These are phyloP conservation scores for Exophiala oligosperma DNA, from an alignment of 2,329 filamentous ascomycete species.

Conservation along the genomic window DNA sequence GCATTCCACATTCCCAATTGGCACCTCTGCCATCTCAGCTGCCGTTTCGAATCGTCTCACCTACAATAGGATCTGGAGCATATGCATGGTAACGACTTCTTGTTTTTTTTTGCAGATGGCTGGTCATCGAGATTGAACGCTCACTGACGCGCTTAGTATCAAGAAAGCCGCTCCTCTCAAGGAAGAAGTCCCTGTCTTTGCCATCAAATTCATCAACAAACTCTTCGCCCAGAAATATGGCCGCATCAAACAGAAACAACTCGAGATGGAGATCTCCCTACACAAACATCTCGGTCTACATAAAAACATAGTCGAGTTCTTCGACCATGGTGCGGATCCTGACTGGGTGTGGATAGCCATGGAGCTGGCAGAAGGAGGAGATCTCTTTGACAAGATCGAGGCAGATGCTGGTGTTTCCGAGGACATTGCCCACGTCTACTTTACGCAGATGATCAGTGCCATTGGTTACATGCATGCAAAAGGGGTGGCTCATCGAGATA, in stretches of 20 bases:
- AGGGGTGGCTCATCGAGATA: constrained; percentile 87
- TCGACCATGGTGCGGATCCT: constrained; percentile 79
- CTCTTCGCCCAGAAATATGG: constrained; percentile 88
- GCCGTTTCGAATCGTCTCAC: constrained; percentile 91
- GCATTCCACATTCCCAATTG: constrained; percentile 69
- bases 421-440: constrained; percentile 96
- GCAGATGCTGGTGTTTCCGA: constrained; percentile 92
- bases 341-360: constrained; percentile 97
- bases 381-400: constrained; percentile 99
- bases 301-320: constrained; percentile 91
- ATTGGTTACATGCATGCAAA: constrained; percentile 96
- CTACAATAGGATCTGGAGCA: constrained; percentile 92
- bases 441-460: constrained; percentile 84
- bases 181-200: constrained; percentile 74
- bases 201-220: constrained; percentile 98
- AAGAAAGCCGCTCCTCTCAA: constrained; percentile 85
- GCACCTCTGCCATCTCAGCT: constrained; percentile 75
- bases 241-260: constrained; percentile 82
- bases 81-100: constrained; percentile 76
- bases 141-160: constrained; percentile 58
- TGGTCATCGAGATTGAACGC: constrained; percentile 21
- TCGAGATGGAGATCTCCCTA: constrained; percentile 86
- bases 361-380: constrained; percentile 93
- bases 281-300: constrained; percentile 88
- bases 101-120: constrained; percentile 2